A percentile compares a stretch with the other conserved stretches of the same genome.
Conservation (phyloP, 2,329 filamentous ascomycete species). For the Lasiodiplodia sp. region DNA sequence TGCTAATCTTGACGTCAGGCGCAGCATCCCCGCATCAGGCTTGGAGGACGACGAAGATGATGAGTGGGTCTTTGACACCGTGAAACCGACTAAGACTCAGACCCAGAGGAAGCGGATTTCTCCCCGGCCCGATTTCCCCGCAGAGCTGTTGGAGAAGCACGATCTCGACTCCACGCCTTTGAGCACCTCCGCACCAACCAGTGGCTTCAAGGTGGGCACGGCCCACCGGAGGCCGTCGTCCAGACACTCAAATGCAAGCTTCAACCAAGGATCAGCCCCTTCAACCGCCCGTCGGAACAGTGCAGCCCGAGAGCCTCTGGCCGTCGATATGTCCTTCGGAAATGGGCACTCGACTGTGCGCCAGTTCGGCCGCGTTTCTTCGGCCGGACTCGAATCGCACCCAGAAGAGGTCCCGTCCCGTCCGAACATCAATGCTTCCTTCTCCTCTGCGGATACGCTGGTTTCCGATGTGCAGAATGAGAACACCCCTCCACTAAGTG, state of each 20-base stretch:
- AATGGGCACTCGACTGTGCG: slow-evolving; percentile 92
- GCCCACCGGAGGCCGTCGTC: slow-evolving; percentile 40
- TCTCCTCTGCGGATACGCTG: slow-evolving; percentile 27
- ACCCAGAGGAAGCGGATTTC: slow-evolving; percentile 55
- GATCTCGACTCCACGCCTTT: slow-evolving; percentile 54
- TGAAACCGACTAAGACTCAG: slow-evolving; percentile 69
- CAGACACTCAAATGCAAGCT: slow-evolving; percentile 50
- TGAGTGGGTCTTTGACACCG: slow-evolving; percentile 95
- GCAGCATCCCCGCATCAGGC: slow-evolving; percentile 65
- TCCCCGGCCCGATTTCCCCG: slow-evolving; percentile 49
- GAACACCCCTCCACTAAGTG: slow-evolving; percentile 69
- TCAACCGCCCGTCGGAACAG: slow-evolving; percentile 55
- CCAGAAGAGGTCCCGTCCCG: slow-evolving; percentile 22
- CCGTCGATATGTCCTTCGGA: slow-evolving; percentile 90
- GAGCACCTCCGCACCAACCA: slow-evolving; percentile 46
- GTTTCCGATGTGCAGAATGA: slow-evolving; percentile 51
- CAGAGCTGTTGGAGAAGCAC: slow-evolving; percentile 50
- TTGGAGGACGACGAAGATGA: slow-evolving; percentile 66
- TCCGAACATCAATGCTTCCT: slow-evolving; percentile 10
- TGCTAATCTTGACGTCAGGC: slow-evolving; percentile 47
- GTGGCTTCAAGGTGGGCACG: slow-evolving; percentile 36
- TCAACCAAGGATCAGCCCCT: slow-evolving; percentile 47
- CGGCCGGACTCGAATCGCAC: slow-evolving; percentile 50
- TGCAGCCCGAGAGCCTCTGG: slow-evolving; percentile 74
- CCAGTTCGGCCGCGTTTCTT: slow-evolving; percentile 88